phyloP scores from a whole-genome alignment of 345 rosid genomes.

The Arabidopsis arenosa region DNA sequence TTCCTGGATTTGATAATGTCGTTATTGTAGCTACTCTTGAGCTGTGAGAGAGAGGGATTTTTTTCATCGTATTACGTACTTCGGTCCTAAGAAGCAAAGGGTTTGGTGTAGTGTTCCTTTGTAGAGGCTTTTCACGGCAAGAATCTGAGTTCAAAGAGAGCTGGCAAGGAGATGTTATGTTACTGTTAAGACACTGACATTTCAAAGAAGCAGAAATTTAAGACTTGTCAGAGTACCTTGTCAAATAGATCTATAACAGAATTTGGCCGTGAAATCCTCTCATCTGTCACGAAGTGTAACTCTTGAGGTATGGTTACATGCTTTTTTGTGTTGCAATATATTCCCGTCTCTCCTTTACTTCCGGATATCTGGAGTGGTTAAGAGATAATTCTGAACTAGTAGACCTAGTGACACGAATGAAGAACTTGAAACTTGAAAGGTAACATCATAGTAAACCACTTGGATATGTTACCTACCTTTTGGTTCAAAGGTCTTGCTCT shows the following conservation, averaged over 20 bases:
- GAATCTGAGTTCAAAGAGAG: constrained; percentile 77
- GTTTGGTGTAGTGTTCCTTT: constrained; percentile 66
- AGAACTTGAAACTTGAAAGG: background rate
- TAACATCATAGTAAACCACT: background rate
- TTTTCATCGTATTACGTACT: constrained; percentile 47
- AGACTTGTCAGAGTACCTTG: constrained; percentile 9
- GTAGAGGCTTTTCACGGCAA: constrained; percentile 52
- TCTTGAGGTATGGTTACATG: constrained; percentile 69
- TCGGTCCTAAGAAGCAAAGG: constrained; percentile 80
- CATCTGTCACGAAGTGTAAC: constrained; percentile 72
- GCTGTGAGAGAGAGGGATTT: background rate
- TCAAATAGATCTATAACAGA: constrained; percentile 58
- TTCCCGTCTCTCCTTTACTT: constrained; percentile 77
- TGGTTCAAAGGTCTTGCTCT: constrained; percentile 87
- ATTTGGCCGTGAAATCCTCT: constrained; percentile 63
- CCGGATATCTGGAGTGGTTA: constrained; percentile 63
- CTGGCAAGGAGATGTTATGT: constrained; percentile 47
- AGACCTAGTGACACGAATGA: background rate
- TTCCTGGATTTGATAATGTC: constrained; percentile 55
- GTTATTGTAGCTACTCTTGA: background rate
- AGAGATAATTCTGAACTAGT: background rate
- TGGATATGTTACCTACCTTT: constrained; percentile 53
- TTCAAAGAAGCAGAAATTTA: background rate
- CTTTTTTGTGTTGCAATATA: constrained; percentile 62
- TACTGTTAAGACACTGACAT: constrained; percentile 20